Percentiles rank a stretch among this genome's conserved stretches.
These are phyloP conservation scores for Candida cerambycidarum DNA, from an alignment of 805 yeast genomes.

Conservation along the genomic window DNA sequence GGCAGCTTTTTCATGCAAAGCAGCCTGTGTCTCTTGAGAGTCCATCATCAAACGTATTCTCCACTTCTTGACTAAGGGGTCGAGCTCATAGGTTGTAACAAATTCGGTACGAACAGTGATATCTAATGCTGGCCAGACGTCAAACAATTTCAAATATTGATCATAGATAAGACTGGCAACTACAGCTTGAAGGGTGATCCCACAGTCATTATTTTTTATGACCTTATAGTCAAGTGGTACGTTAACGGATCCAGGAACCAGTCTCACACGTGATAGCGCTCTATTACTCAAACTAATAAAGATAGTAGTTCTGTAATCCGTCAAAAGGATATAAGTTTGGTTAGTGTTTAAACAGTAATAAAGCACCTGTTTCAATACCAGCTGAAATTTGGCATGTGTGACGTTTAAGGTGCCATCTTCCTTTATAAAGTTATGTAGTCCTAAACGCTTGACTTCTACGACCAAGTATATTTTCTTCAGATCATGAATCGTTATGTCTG, in stretches of 20 bases:
- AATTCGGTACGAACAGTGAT: background rate
- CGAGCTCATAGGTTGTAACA: background rate
- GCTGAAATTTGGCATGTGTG: background rate
- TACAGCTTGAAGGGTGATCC: background rate
- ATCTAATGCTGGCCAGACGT: background rate
- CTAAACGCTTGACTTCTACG: background rate
- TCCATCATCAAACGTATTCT: background rate
- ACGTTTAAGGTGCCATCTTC: background rate
- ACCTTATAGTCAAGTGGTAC: background rate
- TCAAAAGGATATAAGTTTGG: background rate
- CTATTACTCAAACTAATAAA: background rate
- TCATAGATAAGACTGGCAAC: background rate
- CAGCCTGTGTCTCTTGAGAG: background rate
- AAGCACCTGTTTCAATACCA: background rate
- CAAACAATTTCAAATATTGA: background rate
- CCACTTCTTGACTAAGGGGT: background rate
- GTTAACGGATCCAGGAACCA: background rate
- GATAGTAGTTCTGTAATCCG: background rate
- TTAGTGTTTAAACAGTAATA: background rate
- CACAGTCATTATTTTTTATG: background rate
- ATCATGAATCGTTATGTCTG: background rate
- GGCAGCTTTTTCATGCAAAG: background rate
- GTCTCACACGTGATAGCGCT: background rate
- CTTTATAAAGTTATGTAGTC: background rate
- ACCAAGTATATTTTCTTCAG: background rate